These are phyloP conservation scores for Rhodotorula sp. DNA, from an alignment of 1,284 basidiomycete species.

Conservation along the genomic window DNA sequence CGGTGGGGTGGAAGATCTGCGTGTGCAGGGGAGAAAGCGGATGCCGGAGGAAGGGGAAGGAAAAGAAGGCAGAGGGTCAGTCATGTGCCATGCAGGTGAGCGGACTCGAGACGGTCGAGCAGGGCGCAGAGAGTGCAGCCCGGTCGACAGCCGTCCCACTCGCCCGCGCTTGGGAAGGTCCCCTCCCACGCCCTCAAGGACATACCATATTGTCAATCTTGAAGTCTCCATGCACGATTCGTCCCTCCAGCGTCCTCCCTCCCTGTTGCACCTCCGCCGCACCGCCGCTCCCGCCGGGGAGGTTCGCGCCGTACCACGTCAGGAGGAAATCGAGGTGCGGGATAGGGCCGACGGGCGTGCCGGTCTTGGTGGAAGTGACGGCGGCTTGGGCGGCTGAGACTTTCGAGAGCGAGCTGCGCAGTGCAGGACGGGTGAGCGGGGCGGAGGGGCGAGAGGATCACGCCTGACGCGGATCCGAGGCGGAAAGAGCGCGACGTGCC, in stretches of 20 bases:
- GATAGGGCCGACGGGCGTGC: slow-evolving; percentile 64
- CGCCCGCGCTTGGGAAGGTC: not conserved
- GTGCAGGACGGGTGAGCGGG: not conserved
- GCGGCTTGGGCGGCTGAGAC: slow-evolving; percentile 73
- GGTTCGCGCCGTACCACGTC: slow-evolving; percentile 70
- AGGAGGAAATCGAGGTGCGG: slow-evolving; percentile 72
- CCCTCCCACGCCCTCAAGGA: slow-evolving; percentile 9
- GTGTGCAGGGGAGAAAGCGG: not conserved
- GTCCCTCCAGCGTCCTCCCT: slow-evolving; percentile 55
- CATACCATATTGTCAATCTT: slow-evolving; percentile 83
- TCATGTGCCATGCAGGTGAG: not conserved
- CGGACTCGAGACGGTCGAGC: not conserved
- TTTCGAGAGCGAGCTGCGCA: slow-evolving; percentile 62
- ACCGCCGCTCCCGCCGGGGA: slow-evolving; percentile 64
- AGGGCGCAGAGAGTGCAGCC: no score
- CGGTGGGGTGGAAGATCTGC: slow-evolving; percentile 83
- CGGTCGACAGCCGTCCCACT: no score
- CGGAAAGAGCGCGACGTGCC: slow-evolving; percentile 43
- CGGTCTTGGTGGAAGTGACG: slow-evolving; percentile 53
- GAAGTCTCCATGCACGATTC: slow-evolving; percentile 91
- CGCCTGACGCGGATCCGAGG: no score
- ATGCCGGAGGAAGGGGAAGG: not conserved
- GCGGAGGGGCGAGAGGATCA: not conserved
- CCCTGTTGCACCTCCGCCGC: not conserved
- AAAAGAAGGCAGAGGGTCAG: not conserved